Base-by-base conservation (phyloP, 257 asterid genomes). In the Knoxia roxburghii region DNA sequence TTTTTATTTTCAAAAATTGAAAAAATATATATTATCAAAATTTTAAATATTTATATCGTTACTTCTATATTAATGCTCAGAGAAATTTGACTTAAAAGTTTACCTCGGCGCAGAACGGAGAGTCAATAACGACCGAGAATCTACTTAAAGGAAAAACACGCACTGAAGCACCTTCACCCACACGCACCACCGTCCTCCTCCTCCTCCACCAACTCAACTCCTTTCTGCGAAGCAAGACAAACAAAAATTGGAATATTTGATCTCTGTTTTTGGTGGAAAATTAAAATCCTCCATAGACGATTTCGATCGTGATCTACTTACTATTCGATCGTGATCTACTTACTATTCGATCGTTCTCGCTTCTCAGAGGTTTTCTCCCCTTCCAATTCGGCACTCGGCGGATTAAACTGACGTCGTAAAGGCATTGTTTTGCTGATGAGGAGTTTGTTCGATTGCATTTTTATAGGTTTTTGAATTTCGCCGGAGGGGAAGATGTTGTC, bases 401-500 rank as follows among this genome's bases (percentile, higher is more conserved):
- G 51, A 65, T 21, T 21, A 61, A 33, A n/a, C 52, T 64, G 56
- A 17, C 70, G 48, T 63, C 51, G 21, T 29, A 18, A 12, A 5
- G 27, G 59, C 59, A 24, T 15, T 3, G 32, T 52, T 60, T 43
- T 59, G 57, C 23, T 20, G 58, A 53, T 55, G 65, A 71, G 46
- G 32, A 37, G 69, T 41, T 49, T 18, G 50, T 53, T 39, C 12
- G 53, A 20, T 58, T 66, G 60, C 24, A 27, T 24, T 33, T 32
- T 48, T 4, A 14, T 14, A 39, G 40, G 50, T 61, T 54, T 68
- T 68, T 73, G 26, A 48, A 24, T 50, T 65, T 17, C 17, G 23
- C 18, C 32, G 69, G 69, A 10, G 23, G 39, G 23, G 2, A 56
- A 61, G 66, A 90, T 87, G 95, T 64, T 87, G 32, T 86, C 96